These are phyloP conservation scores for Kandelia obovata DNA, from an alignment of 345 rosid genomes.

Conservation along the genomic window DNA sequence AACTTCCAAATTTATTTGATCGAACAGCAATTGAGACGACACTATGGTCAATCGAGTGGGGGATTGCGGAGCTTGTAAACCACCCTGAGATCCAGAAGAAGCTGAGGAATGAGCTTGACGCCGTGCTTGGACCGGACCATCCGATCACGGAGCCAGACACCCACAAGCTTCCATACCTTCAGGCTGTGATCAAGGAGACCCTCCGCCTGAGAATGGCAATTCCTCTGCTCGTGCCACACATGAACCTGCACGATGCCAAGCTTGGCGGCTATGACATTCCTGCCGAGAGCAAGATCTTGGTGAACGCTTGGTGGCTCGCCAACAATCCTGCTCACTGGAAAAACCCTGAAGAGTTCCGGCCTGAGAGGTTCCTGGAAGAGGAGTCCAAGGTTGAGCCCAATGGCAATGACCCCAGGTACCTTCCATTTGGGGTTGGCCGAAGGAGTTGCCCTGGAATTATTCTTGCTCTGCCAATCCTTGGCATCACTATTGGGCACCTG, in stretches of 20 bases:
- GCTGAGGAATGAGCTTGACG: conserved; percentile 72
- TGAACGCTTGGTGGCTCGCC: conserved; percentile 97
- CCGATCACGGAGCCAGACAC: conserved; percentile 88
- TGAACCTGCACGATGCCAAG: conserved; percentile 95
- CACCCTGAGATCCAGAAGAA: conserved; percentile 78
- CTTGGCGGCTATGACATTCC: conserved; percentile 82
- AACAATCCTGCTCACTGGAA: conserved; percentile 89
- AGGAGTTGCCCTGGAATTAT: conserved; percentile 99
- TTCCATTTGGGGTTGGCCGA: conserved; percentile 96
- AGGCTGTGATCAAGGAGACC: conserved; percentile 92
- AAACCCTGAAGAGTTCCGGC: conserved; percentile 86
- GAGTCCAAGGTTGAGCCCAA: conserved; percentile 88
- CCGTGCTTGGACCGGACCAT: conserved; percentile 60
- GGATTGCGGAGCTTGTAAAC: conserved; percentile 88
- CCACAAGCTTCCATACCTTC: conserved; percentile 75
- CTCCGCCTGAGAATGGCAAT: conserved; percentile 91
- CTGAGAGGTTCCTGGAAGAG: conserved; percentile 95
- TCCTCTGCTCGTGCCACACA: conserved; percentile 96
- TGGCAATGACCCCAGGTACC: conserved; percentile 88
- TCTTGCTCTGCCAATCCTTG: conserved; percentile 88
- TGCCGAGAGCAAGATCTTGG: conserved; percentile 92
- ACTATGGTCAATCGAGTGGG: conserved; percentile 96
- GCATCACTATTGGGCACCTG: conserved; percentile 79
- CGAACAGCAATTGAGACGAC: conserved; percentile 92
- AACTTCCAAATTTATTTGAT: neutral